Percentiles rank a stretch among this genome's conserved stretches.
Evolutionary conservation across 495 filamentous ascomycete genomes (phyloP).

Genomic region (Podospora comata): DNA sequence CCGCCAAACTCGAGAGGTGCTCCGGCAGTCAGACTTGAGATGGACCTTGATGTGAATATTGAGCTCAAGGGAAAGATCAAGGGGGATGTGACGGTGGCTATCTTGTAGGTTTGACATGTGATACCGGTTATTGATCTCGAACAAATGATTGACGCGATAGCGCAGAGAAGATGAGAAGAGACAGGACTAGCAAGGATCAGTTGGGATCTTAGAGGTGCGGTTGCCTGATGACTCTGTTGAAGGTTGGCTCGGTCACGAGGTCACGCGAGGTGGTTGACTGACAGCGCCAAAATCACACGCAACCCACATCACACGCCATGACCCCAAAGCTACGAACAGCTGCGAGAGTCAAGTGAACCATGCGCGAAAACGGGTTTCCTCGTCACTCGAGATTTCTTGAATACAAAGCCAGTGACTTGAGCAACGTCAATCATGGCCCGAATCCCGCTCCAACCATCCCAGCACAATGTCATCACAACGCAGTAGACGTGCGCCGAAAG

Average conservation of each 20-base stretch:
- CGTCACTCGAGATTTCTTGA: not conserved
- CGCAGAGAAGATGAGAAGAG: not conserved
- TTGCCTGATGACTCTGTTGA: not conserved
- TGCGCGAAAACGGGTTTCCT: not conserved
- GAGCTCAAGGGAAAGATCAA: slow-evolving; percentile 31
- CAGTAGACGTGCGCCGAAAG: not conserved
- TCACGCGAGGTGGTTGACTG: slow-evolving; percentile 19
- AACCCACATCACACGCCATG: not conserved
- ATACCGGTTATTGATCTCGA: not conserved
- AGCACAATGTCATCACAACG: slow-evolving; percentile 1
- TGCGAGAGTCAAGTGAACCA: not conserved
- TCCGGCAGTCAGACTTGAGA: slow-evolving; percentile 29
- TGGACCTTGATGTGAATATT: slow-evolving; percentile 33
- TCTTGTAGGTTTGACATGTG: slow-evolving; percentile 2
- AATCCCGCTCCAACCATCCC: not conserved
- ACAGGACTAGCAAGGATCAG: not conserved
- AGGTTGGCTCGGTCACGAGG: slow-evolving; percentile 14
- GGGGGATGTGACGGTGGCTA: slow-evolving; percentile 27
- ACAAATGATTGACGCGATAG: not conserved
- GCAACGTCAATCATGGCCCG: not conserved
- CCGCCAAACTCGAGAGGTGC: slow-evolving; percentile 20
- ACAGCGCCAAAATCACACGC: slow-evolving; percentile 12
- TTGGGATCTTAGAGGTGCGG: not conserved
- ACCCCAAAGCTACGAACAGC: slow-evolving; percentile 6
- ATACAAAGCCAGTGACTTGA: not conserved